Conservation (phyloP, 2,329 filamentous ascomycete species). For the Cladosporium sp. region DNA sequence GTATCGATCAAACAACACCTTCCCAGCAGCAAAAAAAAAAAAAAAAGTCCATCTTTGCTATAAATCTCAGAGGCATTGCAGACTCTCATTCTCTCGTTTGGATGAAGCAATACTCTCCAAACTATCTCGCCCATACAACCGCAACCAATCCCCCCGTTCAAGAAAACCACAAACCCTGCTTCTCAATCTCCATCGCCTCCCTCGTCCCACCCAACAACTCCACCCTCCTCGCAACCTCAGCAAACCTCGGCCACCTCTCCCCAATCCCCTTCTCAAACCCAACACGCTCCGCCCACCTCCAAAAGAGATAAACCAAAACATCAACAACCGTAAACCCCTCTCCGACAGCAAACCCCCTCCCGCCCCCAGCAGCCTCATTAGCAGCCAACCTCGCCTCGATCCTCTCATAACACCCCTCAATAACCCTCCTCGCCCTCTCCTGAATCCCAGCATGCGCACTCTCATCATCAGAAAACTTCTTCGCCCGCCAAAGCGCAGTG, state of each 20-base stretch:
- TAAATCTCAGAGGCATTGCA: no score
- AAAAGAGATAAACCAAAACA: conserved; percentile 31
- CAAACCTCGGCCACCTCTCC: conserved; percentile 2
- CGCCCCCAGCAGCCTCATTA: neutral
- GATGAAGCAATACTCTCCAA: no score
- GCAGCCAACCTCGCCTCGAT: conserved; percentile 25
- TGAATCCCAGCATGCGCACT: conserved; percentile 18
- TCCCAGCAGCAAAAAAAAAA: no score
- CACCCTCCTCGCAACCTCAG: neutral
- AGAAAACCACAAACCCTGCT: conserved; percentile 4
- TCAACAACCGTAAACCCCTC: conserved; percentile 32
- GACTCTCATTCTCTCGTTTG: no score
- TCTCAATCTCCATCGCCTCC: neutral
- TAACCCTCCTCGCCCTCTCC: conserved; percentile 15
- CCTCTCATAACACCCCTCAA: conserved; percentile 17
- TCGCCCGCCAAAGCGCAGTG: conserved; percentile 24
- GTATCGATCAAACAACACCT: no score
- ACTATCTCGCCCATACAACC: no score
- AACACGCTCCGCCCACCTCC: conserved; percentile 26
- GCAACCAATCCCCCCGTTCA: no score
- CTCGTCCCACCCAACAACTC: neutral
- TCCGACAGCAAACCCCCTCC: conserved; percentile 26
- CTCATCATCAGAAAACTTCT: conserved; percentile 25
- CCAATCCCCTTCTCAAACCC: conserved; percentile 8
- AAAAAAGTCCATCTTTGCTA: no score